phyloP scores from a whole-genome alignment of 208 protist genomes.

The Crithidia sp. region DNA sequence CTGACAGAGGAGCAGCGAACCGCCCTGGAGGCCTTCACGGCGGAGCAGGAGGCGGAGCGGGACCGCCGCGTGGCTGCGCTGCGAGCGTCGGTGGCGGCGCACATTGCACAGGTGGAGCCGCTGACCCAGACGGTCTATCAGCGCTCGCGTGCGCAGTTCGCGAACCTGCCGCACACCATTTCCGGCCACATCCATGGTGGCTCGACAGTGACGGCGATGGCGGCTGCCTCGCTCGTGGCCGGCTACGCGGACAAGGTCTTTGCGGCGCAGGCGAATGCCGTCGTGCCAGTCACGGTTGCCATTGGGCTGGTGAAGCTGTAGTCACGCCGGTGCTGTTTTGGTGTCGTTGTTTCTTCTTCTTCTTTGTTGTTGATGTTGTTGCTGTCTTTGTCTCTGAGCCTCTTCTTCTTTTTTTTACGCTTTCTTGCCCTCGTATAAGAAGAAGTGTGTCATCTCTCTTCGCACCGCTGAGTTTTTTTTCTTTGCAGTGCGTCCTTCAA shows the following conservation, averaged over 20 bases:
- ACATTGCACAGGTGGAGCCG: slow-evolving; percentile 32
- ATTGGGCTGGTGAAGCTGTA: slow-evolving; percentile 60
- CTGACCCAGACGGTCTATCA: slow-evolving; percentile 56
- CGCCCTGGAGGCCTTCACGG: slow-evolving; percentile 43
- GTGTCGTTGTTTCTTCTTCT: neutral
- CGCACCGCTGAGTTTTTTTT: no score
- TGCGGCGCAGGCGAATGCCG: slow-evolving; percentile 46
- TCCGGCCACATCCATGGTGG: slow-evolving; percentile 35
- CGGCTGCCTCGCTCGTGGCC: slow-evolving; percentile 20
- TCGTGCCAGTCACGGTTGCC: slow-evolving; percentile 46
- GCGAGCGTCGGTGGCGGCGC: slow-evolving; percentile 35
- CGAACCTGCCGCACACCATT: slow-evolving; percentile 54
- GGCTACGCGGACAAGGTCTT: slow-evolving; percentile 40
- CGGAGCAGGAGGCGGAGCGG: slow-evolving; percentile 48
- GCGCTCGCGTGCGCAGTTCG: slow-evolving; percentile 56
- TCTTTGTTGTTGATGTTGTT: neutral
- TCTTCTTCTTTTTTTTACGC: neutral
- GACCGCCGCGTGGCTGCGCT: slow-evolving; percentile 48
- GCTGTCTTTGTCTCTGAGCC: neutral
- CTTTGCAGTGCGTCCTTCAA: no score
- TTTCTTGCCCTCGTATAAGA: no score
- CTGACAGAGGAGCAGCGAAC: slow-evolving; percentile 58
- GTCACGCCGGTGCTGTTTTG: neutral
- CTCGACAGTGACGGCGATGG: slow-evolving; percentile 41
- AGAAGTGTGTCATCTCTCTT: no score